These are phyloP conservation scores for Peziza echinospora DNA, from an alignment of 495 filamentous ascomycete species.

Conservation along the genomic window DNA sequence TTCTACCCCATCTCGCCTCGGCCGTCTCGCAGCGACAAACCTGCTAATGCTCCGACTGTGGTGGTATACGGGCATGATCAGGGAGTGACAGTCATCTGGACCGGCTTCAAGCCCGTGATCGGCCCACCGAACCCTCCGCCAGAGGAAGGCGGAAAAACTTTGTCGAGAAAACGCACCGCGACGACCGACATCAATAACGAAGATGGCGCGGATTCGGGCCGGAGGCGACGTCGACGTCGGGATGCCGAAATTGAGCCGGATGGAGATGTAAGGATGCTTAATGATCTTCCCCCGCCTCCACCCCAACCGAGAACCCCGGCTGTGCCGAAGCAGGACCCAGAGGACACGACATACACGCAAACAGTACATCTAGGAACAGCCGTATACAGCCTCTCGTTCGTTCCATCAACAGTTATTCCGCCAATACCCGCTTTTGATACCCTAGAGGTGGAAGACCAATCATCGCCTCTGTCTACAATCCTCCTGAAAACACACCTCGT, in stretches of 20 bases:
- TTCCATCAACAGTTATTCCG: constrained; percentile 11
- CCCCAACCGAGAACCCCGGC: constrained; percentile 21
- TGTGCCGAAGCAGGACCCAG: constrained; percentile 26
- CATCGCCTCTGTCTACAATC: constrained; percentile 29
- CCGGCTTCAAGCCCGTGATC: constrained; percentile 32
- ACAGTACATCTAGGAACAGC: constrained; percentile 16
- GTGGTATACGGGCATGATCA: constrained; percentile 40
- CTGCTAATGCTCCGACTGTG: constrained; percentile 39
- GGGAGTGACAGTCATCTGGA: constrained; percentile 38
- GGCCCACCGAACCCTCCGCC: constrained; percentile 11
- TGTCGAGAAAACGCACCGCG: background rate
- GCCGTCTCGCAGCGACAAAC: background rate
- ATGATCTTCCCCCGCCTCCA: constrained; percentile 20
- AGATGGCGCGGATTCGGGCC: background rate
- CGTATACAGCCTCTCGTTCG: constrained; percentile 12
- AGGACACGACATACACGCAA: constrained; percentile 13
- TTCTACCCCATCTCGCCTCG: constrained; percentile 35
- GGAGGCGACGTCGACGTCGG: background rate
- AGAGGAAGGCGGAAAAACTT: background rate
- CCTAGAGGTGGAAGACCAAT: constrained; percentile 34
- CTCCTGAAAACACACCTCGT: constrained; percentile 31
- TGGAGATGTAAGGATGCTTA: constrained; percentile 33
- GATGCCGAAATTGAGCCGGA: constrained; percentile 18
- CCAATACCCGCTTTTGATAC: constrained; percentile 20
- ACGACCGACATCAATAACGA: background rate